Evolutionary conservation across 306 rosid genomes (phyloP), one percentile per base, ranked within the genome.

Genomic region (Datisca glomerata): DNA sequence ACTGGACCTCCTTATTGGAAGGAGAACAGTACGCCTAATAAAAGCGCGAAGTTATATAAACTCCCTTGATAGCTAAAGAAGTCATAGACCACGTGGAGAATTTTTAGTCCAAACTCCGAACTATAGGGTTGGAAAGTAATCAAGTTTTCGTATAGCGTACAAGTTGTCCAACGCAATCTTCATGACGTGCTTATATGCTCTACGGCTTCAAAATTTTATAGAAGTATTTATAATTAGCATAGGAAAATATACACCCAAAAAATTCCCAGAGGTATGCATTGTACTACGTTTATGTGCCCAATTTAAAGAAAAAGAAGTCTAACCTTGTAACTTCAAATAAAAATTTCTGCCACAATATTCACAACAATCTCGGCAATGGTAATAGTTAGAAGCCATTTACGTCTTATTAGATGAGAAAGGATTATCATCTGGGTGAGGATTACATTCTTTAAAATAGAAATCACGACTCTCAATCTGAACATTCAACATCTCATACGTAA

Each of bases 401-500:
- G 13, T 33, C 39, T 9, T 7, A 10, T 23, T 4, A 36, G 21
- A 13, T 16, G 6, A n/a, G 29, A 43, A 24, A 14, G 13, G 14
- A 39, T 22, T 45, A 52, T 42, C 60, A 44, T 67, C 57, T 22
- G 71, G 22, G 58, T 81, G 94, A 22, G 80, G 57, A 74, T 86
- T 81, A 75, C 81, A 75, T 24, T 81, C 75, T 51, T 55, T 73
- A 34, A 79, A 78, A 66, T 48, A 66, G 49, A 86, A 86, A 66
- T 75, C 84, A 60, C 70, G 81, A 23, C 37, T 73, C 53, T 86
- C 86, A 5, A 86, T 56, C 12, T 81, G 57, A 60, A 14, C 49
- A 54, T 42, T 76, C 70, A 84, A 32, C 80, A 68, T 76, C 18
- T 57, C 67, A 34, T 34, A 28, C 18, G 72, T 73, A 34, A 81